Evolutionary conservation across 371 early-diverging fungal species (phyloP), one percentile per base, ranked within the genome.

Genomic region (Mortierella sp.): DNA sequence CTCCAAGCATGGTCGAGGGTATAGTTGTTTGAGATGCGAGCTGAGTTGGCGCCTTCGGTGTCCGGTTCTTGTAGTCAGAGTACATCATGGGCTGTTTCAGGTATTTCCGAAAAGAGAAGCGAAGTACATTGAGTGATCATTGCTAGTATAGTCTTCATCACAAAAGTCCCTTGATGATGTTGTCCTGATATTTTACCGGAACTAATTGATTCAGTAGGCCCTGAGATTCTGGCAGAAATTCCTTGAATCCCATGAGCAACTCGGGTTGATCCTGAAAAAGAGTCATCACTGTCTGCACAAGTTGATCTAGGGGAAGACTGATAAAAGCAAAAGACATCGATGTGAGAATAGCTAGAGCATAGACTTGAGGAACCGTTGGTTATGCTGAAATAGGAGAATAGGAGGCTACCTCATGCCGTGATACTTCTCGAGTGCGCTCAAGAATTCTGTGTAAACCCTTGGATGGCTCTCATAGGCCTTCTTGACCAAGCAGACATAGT

Each of bases 261-360:
- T 81, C 82, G 36, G 82, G 82, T 45, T 81, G 82, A 48, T 81
- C 82, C 72, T 81, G 82, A 60, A 81, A 81, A 52, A 81, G 82
- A 24, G 69, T 63, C 82, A 81, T 81, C 38, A 81, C 82, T 28
- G 72, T 81, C 57, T 73, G 76, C 32, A 81, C 82, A 32, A 81
- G 67, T 9, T 76, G 73, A 28, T 81, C 82, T 70, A 72, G 65
- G 41, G 72, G 72, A 28, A 81, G 53, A 21, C 47, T 40, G 52
- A 52, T n/a, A 53, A 59, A 47, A 8, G n/a, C 19, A 38, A 55
- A 28, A 10, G 8, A 13, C 32, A 55, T 43, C 2, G 47, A 28
- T 22, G n/a, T 8, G 50, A 33, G 32, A n/a, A 19, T 59, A 15
- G 16, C 9, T 13, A 59, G 60, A 59, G 10, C 5, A 19, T 28